Percentiles rank a stretch among this genome's conserved stretches.
These are phyloP conservation scores for Hibiscus tridactylites DNA, from an alignment of 345 rosid genomes.

Conservation along the genomic window DNA sequence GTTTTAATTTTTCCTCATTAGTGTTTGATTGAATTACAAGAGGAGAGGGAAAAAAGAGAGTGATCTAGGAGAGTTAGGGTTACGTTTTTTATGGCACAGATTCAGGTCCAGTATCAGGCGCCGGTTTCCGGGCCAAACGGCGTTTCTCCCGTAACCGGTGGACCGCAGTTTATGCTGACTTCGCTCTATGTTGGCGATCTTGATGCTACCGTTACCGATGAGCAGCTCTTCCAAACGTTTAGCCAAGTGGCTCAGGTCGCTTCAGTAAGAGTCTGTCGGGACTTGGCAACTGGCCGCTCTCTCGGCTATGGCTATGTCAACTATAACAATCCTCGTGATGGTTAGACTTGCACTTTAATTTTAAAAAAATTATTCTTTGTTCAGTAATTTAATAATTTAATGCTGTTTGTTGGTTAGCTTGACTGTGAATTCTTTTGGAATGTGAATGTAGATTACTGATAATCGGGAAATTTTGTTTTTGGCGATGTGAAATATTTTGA, in stretches of 20 bases:
- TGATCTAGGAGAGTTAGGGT: conserved; percentile 12
- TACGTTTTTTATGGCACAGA: conserved; percentile 51
- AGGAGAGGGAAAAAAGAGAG: neutral
- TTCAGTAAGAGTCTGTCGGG: conserved; percentile 82
- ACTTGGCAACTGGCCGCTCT: conserved; percentile 62
- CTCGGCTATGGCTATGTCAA: conserved; percentile 89
- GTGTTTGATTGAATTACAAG: conserved; percentile 1
- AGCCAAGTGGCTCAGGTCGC: conserved; percentile 67
- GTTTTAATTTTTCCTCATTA: conserved; percentile 11
- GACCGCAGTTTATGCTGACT: conserved; percentile 36
- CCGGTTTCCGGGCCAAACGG: conserved; percentile 32
- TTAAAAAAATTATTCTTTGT: neutral
- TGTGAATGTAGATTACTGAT: neutral
- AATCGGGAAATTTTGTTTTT: too few species aligned
- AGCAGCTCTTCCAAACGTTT: conserved; percentile 72
- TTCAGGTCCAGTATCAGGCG: conserved; percentile 59
- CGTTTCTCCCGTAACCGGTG: conserved; percentile 26
- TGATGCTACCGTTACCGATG: conserved; percentile 56
- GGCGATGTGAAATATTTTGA: neutral
- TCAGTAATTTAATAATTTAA: conserved; percentile 10
- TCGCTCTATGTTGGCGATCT: conserved; percentile 88
- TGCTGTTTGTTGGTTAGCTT: neutral
- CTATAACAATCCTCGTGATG: conserved; percentile 66
- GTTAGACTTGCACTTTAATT: conserved; percentile 23
- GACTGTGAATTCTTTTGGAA: neutral